phyloP scores from a whole-genome alignment of 192 early-diverging fungal species.

The Backusella parvicylindrica region DNA sequence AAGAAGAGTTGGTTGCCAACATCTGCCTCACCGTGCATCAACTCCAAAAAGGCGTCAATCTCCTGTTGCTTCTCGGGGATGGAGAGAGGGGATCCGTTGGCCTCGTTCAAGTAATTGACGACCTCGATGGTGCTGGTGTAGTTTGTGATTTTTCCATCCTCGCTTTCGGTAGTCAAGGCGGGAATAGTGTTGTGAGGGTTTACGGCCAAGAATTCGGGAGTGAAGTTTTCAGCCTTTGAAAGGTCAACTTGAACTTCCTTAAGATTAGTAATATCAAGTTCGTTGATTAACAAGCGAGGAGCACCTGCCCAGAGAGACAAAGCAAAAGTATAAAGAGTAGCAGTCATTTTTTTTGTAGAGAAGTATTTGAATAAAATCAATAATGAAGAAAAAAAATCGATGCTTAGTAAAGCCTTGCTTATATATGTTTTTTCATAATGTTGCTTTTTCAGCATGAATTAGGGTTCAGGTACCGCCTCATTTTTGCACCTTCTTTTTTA shows the following conservation, averaged over 20 bases:
- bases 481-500: neutral
- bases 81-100: neutral
- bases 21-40: neutral
- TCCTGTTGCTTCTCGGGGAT: neutral
- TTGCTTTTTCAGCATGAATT: neutral
- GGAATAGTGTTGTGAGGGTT: conserved; percentile 10
- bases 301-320: conserved; percentile 19
- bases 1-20: conserved; percentile 10
- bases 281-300: conserved; percentile 12
- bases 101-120: neutral
- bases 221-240: conserved; percentile 13
- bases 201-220: conserved; percentile 4
- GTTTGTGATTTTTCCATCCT: neutral
- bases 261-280: conserved; percentile 1
- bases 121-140: conserved; percentile 4
- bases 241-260: conserved; percentile 16
- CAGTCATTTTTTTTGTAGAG: neutral
- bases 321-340: conserved; percentile 15
- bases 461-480: neutral
- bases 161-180: neutral
- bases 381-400: neutral
- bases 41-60: neutral
- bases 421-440: neutral
- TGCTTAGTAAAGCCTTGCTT: neutral
- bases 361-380: neutral